Percentiles rank a stretch among this genome's conserved stretches.
Conservation (phyloP, 1,284 basidiomycete species). For the Rhodotorula glutinis region DNA sequence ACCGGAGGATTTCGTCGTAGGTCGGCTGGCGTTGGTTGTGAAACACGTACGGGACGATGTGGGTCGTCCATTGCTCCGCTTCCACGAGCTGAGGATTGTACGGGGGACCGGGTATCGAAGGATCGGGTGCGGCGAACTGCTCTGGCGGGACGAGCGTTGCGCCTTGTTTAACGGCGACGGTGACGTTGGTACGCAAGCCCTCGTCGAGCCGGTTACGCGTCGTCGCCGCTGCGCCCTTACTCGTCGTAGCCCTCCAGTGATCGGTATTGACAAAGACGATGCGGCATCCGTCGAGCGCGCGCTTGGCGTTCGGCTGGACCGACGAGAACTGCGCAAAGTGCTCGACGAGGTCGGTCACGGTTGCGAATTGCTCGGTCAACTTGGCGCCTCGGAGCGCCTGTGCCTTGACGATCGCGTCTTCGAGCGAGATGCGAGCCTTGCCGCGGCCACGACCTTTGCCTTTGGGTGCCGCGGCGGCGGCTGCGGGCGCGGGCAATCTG, state of each 20-base stretch:
- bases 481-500: too few species aligned
- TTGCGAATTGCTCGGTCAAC: slow-evolving; percentile 12
- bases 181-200: slow-evolving; percentile 2
- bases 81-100: slow-evolving; percentile 1
- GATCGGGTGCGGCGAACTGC: slow-evolving; percentile 19
- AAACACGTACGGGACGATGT: slow-evolving; percentile 27
- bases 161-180: slow-evolving; percentile 13
- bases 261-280: slow-evolving; percentile 28
- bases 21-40: not conserved
- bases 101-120: not conserved
- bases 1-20: slow-evolving; percentile 16
- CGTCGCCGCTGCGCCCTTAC: not conserved
- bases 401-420: not conserved
- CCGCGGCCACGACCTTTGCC: not conserved
- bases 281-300: slow-evolving; percentile 9
- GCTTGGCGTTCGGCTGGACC: not conserved
- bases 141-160: slow-evolving; percentile 29
- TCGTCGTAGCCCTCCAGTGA: slow-evolving; percentile 9
- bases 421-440: slow-evolving; percentile 16
- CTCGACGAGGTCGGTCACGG: slow-evolving; percentile 15
- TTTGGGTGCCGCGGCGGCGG: not conserved
- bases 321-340: slow-evolving; percentile 15
- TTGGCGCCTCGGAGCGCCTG: slow-evolving; percentile 2
- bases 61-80: slow-evolving; percentile 27
- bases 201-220: slow-evolving; percentile 24